These are phyloP conservation scores for Leishmania amazonensis DNA, from an alignment of 208 protist species.

Conservation along the genomic window DNA sequence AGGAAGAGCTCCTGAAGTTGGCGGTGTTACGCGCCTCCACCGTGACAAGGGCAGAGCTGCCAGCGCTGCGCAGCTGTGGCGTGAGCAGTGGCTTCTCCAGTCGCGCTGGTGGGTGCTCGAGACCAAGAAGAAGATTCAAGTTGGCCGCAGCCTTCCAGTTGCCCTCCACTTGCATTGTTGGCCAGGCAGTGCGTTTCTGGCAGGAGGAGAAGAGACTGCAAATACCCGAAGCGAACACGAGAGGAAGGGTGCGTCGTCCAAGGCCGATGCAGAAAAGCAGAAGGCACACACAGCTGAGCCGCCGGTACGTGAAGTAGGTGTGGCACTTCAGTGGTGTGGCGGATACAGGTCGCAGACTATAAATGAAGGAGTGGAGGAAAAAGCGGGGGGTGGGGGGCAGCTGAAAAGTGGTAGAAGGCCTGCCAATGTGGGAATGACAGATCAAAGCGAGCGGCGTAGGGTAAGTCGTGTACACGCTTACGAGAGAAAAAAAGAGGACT, in stretches of 20 bases:
- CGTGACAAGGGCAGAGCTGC: not conserved
- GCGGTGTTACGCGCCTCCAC: conserved; percentile 76
- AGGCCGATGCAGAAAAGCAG: not conserved
- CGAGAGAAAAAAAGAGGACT: not conserved
- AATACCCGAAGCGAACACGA: conserved; percentile 7
- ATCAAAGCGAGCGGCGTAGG: not conserved
- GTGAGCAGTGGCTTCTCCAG: conserved; percentile 35
- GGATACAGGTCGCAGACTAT: not conserved
- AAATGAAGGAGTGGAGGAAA: not conserved
- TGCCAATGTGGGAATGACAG: not conserved
- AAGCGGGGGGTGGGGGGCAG: not conserved
- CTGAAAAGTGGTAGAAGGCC: not conserved
- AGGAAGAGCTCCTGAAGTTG: conserved; percentile 66
- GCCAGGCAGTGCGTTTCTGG: too few relatives aligned
- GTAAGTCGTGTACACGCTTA: too few relatives aligned
- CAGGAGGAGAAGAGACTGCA: not conserved
- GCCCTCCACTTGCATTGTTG: conserved; percentile 30
- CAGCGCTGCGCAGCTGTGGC: conserved; percentile 15
- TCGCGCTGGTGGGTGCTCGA: conserved; percentile 53
- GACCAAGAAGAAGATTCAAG: conserved; percentile 63
- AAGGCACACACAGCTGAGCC: not conserved
- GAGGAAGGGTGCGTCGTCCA: not conserved
- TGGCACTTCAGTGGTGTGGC: not conserved
- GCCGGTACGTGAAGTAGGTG: too few relatives aligned
- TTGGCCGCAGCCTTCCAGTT: conserved; percentile 70